Conservation (phyloP, 768 basidiomycete species). For the Tephrocybe rancida region DNA sequence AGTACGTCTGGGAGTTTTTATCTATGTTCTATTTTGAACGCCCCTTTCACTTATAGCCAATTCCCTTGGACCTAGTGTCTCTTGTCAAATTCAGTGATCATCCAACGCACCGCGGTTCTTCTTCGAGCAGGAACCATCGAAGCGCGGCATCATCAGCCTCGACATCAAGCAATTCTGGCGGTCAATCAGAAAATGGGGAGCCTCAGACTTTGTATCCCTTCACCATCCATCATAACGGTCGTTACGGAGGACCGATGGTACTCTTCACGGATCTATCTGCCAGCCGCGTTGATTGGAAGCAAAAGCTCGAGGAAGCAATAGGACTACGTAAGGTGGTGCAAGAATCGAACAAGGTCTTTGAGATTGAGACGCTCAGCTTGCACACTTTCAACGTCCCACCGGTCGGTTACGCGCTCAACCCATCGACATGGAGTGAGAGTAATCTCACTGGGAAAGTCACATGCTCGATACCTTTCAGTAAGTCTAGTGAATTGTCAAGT, state of each 20-base stretch:
- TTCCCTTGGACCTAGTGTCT: slow-evolving; percentile 87
- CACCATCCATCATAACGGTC: slow-evolving; percentile 86
- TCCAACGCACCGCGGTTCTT: slow-evolving; percentile 66
- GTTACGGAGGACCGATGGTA: slow-evolving; percentile 80
- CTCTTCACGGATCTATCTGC: slow-evolving; percentile 80
- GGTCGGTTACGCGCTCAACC: slow-evolving; percentile 43
- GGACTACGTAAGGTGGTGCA: slow-evolving; percentile 85
- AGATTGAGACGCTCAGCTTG: slow-evolving; percentile 84
- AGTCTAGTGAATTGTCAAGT: slow-evolving; percentile 30
- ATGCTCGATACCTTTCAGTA: slow-evolving; percentile 91
- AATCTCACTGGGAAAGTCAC: slow-evolving; percentile 85
- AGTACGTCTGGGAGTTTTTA: slow-evolving; percentile 43
- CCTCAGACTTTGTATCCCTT: slow-evolving; percentile 81
- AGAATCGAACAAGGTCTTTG: slow-evolving; percentile 95
- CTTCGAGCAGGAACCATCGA: slow-evolving; percentile 60
- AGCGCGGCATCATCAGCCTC: slow-evolving; percentile 31
- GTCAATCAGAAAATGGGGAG: slow-evolving; percentile 52
- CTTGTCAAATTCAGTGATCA: slow-evolving; percentile 81
- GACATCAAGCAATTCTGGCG: slow-evolving; percentile 21
- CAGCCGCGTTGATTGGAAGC: slow-evolving; percentile 82
- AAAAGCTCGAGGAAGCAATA: slow-evolving; percentile 89
- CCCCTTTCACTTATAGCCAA: slow-evolving; percentile 55
- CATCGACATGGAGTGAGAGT: slow-evolving; percentile 69
- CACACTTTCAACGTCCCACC: slow-evolving; percentile 85
- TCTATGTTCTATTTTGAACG: not conserved